Evolutionary conservation across 2,329 filamentous ascomycete species (phyloP), one percentile per base, ranked within the genome.

Genomic region (Aureobasidium mangrovei): DNA sequence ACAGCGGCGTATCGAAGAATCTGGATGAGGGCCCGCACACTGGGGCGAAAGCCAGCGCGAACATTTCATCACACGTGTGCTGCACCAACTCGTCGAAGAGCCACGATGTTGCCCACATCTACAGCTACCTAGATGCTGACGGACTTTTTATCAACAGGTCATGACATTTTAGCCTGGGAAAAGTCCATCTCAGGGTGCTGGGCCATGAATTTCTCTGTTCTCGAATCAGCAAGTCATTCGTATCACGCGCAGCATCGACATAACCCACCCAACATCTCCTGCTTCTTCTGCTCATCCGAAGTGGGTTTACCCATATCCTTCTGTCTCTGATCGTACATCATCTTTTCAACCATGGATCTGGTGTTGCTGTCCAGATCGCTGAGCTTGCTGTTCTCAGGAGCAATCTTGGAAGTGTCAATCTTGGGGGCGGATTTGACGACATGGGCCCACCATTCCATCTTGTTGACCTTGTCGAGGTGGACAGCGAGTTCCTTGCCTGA

Each of bases 311-410:
- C 93, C 71, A 80, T 76, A 76, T 97, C 91, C 82, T 98, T 98
- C 76, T 97, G 91, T 61, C 87, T 79, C 78, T 98, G 93, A 75
- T 98, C 93, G 65, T 81, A 98, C 93, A 98, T 98, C 93, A 98
- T 98, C 82, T 98, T 98, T 82, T 98, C 93, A 42, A 98, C 93
- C 91, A 98, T 97, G 56, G 84, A 81, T 60, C 93, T 81, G 53
- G 93, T 98, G 77, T 95, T 87, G 58, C 93, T 93, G 67, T 97
- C 91, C 61, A 98, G 76, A 70, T 98, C 93, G 55, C 86, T 84
- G 65, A 98, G 77, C 70, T 90, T 95, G 67, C 85, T 91, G 68
- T 86, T 91, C 73, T 97, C 93, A 26, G 93, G 93, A 68, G 84
- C 82, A 72, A 98, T 97, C 77, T 95, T 96, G 64, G 85, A 84